Conservation (phyloP, 208 protist genomes). For the Kentomonas sorsogonicus region DNA sequence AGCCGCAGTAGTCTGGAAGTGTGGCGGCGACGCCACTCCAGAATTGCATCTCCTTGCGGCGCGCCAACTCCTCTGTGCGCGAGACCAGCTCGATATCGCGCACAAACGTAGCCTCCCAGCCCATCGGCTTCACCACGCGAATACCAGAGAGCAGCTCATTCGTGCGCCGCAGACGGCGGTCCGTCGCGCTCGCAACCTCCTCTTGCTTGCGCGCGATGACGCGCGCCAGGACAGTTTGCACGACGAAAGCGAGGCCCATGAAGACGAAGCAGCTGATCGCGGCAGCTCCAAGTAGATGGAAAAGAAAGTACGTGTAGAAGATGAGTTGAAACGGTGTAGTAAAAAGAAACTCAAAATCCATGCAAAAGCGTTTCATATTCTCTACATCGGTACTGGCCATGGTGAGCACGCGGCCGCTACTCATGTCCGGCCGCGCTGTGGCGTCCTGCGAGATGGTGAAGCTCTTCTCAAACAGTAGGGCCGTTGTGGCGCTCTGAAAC, state of each 20-base stretch:
- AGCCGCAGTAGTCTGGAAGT: too few relatives aligned
- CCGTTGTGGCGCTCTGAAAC: slow-evolving; percentile 39
- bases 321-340: slow-evolving; percentile 55
- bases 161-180: slow-evolving; percentile 74
- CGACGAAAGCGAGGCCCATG: slow-evolving; percentile 48
- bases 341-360: slow-evolving; percentile 78
- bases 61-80: slow-evolving; percentile 42
- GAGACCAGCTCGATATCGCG: slow-evolving; percentile 30
- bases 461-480: slow-evolving; percentile 59
- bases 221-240: slow-evolving; percentile 42
- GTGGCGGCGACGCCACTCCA: slow-evolving; percentile 23
- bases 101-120: slow-evolving; percentile 76
- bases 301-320: slow-evolving; percentile 35
- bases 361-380: slow-evolving; percentile 65
- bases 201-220: slow-evolving; percentile 24
- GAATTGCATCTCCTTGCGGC: slow-evolving; percentile 27
- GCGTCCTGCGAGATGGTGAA: slow-evolving; percentile 23
- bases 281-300: slow-evolving; percentile 42
- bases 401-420: slow-evolving; percentile 66
- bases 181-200: slow-evolving; percentile 38
- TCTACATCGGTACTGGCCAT: slow-evolving; percentile 56
- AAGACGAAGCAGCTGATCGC: slow-evolving; percentile 53
- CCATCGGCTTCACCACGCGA: slow-evolving; percentile 88
- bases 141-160: slow-evolving; percentile 88
- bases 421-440: slow-evolving; percentile 32